Percentiles rank a stretch among this genome's conserved stretches.
These are phyloP conservation scores for Hypsizygus marmoreus DNA, from an alignment of 768 basidiomycete genomes.

Conservation along the genomic window DNA sequence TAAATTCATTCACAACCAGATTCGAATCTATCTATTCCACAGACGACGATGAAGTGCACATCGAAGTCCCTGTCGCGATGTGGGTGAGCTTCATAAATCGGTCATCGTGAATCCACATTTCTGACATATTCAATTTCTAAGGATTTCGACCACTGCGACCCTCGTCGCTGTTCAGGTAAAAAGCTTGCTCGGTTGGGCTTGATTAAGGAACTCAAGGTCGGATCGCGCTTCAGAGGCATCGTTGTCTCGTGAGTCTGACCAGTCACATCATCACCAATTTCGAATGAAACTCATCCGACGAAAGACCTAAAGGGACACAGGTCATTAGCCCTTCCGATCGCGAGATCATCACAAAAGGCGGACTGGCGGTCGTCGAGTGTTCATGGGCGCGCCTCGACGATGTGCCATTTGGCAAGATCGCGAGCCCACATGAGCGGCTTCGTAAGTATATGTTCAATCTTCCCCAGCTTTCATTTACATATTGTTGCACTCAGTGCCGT, in stretches of 20 bases:
- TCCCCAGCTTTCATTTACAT: neutral
- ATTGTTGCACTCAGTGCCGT: constrained; percentile 67
- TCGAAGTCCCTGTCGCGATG: constrained; percentile 88
- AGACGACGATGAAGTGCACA: constrained; percentile 33
- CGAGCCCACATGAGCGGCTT: constrained; percentile 89
- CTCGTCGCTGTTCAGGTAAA: constrained; percentile 80
- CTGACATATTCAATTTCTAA: constrained; percentile 31
- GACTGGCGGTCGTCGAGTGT: constrained; percentile 97
- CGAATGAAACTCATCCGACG: constrained; percentile 4
- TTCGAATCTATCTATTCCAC: constrained; percentile 5
- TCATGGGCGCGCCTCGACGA: constrained; percentile 97
- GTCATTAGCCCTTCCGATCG: constrained; percentile 83
- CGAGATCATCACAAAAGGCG: constrained; percentile 70
- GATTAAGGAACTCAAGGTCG: constrained; percentile 81
- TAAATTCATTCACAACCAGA: too few species aligned
- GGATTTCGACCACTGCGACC: constrained; percentile 99
- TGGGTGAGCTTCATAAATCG: constrained; percentile 66
- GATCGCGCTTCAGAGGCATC: constrained; percentile 85
- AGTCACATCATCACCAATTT: neutral
- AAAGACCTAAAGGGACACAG: constrained; percentile 80
- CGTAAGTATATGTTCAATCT: constrained; percentile 49
- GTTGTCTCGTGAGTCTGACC: constrained; percentile 81
- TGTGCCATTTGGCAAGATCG: constrained; percentile 92
- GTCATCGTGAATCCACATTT: neutral
- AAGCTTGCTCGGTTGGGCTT: constrained; percentile 85